A percentile compares a stretch with the other conserved stretches of the same genome.
These are phyloP conservation scores for Debaryomyces maramus DNA, from an alignment of 805 yeast genomes.

Conservation along the genomic window DNA sequence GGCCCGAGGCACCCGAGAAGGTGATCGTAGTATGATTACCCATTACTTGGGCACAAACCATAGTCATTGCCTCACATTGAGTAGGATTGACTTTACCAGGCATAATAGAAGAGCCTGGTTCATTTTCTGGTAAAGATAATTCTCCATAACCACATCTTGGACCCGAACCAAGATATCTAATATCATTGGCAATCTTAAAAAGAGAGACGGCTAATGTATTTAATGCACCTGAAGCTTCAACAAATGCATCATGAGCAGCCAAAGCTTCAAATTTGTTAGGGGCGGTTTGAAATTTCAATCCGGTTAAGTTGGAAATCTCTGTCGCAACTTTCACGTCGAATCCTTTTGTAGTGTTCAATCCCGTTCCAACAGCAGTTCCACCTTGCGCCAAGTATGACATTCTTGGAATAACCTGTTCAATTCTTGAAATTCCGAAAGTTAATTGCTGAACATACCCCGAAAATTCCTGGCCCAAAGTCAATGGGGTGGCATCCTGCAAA, in stretches of 20 bases:
- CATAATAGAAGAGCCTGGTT: slow-evolving; percentile 44
- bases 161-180: slow-evolving; percentile 41
- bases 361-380: slow-evolving; percentile 45
- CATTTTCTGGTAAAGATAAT: slow-evolving; percentile 39
- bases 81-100: slow-evolving; percentile 45
- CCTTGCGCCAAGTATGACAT: slow-evolving; percentile 39
- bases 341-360: slow-evolving; percentile 38
- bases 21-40: slow-evolving; percentile 42
- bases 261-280: slow-evolving; percentile 43
- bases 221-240: slow-evolving; percentile 41
- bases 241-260: slow-evolving; percentile 42
- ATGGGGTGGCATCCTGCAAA: slow-evolving; percentile 43
- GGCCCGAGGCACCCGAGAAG: slow-evolving; percentile 41
- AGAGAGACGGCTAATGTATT: slow-evolving; percentile 39
- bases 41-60: slow-evolving; percentile 41
- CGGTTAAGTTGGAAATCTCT: slow-evolving; percentile 34
- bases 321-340: slow-evolving; percentile 36
- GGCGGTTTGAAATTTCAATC: slow-evolving; percentile 34
- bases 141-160: slow-evolving; percentile 45
- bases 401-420: slow-evolving; percentile 33
- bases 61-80: slow-evolving; percentile 41
- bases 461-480: slow-evolving; percentile 41
- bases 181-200: slow-evolving; percentile 41
- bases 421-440: slow-evolving; percentile 34
- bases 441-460: slow-evolving; percentile 41